phyloP scores from a whole-genome alignment of 352 stramenopile species.

The Globisporangium alternatum region DNA sequence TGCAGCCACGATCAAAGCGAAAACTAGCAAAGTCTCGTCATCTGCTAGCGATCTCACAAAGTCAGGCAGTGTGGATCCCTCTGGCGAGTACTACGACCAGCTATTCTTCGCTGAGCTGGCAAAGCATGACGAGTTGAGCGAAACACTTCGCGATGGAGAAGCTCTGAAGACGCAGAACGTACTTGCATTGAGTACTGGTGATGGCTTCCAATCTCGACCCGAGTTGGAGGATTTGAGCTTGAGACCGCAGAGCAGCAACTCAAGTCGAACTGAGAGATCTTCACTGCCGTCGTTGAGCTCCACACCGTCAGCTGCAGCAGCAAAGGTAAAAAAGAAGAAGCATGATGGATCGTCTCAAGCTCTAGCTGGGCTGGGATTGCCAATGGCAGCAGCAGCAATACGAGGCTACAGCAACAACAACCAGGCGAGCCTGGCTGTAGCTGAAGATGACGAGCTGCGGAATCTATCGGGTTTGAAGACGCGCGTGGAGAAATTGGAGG shows the following conservation, averaged over 20 bases:
- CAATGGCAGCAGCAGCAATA: neutral
- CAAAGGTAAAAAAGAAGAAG: conserved; percentile 15
- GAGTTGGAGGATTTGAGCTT: conserved; percentile 9
- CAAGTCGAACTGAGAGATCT: conserved; percentile 1
- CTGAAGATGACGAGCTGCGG: conserved; percentile 7
- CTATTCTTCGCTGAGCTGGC: conserved; percentile 68
- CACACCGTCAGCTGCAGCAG: neutral
- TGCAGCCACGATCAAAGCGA: neutral
- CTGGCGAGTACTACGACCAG: conserved; percentile 36
- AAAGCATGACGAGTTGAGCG: conserved; percentile 29
- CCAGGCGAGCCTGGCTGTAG: neutral
- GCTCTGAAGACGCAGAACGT: neutral
- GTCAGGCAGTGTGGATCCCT: neutral
- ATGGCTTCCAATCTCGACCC: conserved; percentile 1
- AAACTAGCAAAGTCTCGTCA: neutral
- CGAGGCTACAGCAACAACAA: conserved; percentile 10
- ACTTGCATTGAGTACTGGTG: neutral
- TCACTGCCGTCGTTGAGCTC: conserved; percentile 11
- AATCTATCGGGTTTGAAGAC: neutral
- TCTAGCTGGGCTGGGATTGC: neutral
- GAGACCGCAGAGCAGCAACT: conserved; percentile 5
- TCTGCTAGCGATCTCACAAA: neutral
- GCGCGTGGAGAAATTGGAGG: conserved; percentile 17
- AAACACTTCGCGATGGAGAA: conserved; percentile 1
- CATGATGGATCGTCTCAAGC: neutral